Evolutionary conservation across 2,329 filamentous ascomycete species (phyloP), one percentile per base, ranked within the genome.

Genomic region (Clarireedia monteithiana): DNA sequence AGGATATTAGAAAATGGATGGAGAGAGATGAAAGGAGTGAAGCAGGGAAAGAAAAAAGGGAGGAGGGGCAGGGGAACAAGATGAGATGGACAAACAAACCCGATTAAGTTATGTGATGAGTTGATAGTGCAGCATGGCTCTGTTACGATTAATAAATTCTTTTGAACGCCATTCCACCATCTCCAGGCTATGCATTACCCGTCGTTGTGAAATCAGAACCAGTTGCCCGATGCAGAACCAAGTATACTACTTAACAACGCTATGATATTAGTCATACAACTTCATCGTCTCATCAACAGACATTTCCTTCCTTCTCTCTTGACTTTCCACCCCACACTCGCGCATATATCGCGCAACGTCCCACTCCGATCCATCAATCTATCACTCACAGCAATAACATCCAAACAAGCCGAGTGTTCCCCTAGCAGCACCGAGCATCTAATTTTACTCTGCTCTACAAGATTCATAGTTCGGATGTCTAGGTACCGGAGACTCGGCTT

Each of bases 391-490:
- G 57, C 59, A 40, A 64, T 55, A 0, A 58, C 40, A 45, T 58
- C 40, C 40, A 64, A 42, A 4, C 53, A 50, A 15, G 17, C 36
- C 12, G 60, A 58, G 9, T 64, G 57, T 12, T 30, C 24, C 9
- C 58, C 58, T 15, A 62, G 38, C n/a, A 64, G 27, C 2, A 61
- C 48, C 6, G 58, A 60, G 17, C 50, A 53, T 17, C 52, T 40
- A 4, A 64, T 55, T 24, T 57, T 57, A 2, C 48, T 53, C 26
- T 62, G 57, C 38, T 64, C 61, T n/a, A 47, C 47, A 6, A 55
- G 45, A 17, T 53, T 9, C 12, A 63, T 39, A 24, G 36, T 48
- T 15, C 56, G 55, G 3, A 64, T 40, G 48, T 62, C 50, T 24
- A 64, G 20, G 51, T 58, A 59, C 4, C 52, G 24, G 15, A 57